Evolutionary conservation across 2,329 filamentous ascomycete species (phyloP).

Genomic region (Apiospora saccharicola): DNA sequence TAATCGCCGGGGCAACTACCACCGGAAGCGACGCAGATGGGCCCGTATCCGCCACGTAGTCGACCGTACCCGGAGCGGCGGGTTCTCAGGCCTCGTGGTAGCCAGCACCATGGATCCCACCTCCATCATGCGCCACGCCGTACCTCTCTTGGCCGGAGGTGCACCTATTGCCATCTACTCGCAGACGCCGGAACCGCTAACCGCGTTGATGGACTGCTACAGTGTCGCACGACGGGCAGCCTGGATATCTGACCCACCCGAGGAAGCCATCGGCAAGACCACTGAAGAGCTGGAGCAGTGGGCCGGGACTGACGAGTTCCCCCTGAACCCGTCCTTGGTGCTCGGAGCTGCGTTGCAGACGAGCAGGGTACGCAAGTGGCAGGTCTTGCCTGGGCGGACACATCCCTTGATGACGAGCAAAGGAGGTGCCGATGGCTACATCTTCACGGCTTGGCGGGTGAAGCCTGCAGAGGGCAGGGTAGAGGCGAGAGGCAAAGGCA

Average conservation of each 20-base stretch:
- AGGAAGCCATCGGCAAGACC: constrained; percentile 53
- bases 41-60: constrained; percentile 75
- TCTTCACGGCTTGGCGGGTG: constrained; percentile 85
- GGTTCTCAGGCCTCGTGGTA: constrained; percentile 83
- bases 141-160: constrained; percentile 84
- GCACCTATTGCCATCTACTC: constrained; percentile 88
- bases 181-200: constrained; percentile 80
- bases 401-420: constrained; percentile 92
- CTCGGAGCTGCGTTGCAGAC: constrained; percentile 84
- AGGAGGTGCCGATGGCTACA: constrained; percentile 88
- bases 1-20: constrained; percentile 83
- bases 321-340: constrained; percentile 84
- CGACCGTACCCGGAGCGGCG: constrained; percentile 75
- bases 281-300: constrained; percentile 61
- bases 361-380: constrained; percentile 80
- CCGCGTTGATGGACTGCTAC: constrained; percentile 82
- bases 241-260: constrained; percentile 66
- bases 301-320: constrained; percentile 76
- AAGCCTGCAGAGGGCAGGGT: constrained; percentile 81
- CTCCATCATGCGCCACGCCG: constrained; percentile 74
- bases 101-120: constrained; percentile 83
- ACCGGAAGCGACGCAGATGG: constrained; percentile 88
- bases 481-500: constrained; percentile 81
- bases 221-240: constrained; percentile 80
- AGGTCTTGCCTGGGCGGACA: constrained; percentile 89